Percentiles rank a stretch among this genome's conserved stretches.
Evolutionary conservation across 371 early-diverging fungal species (phyloP).

Genomic region (Parasitella parasitica): DNA sequence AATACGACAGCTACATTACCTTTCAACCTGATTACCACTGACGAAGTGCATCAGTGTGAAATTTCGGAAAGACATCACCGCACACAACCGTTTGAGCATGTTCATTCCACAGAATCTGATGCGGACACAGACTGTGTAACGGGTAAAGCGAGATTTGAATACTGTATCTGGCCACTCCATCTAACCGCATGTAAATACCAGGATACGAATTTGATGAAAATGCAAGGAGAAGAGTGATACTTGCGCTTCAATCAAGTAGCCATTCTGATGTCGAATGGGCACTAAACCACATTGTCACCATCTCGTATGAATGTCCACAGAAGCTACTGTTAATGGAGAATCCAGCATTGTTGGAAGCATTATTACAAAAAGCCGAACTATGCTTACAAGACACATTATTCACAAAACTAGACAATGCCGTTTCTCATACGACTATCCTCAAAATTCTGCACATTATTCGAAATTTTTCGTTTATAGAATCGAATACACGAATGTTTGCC

Average conservation of each 20-base stretch:
- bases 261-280: constrained; percentile 87
- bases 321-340: constrained; percentile 66
- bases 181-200: neutral
- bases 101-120: constrained; percentile 31
- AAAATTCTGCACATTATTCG: constrained; percentile 74
- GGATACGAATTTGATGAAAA: constrained; percentile 41
- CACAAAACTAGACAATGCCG: neutral
- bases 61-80: constrained; percentile 36
- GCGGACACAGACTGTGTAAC: constrained; percentile 19
- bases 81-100: constrained; percentile 34
- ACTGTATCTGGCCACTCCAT: too few species aligned
- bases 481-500: constrained; percentile 56
- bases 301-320: constrained; percentile 64
- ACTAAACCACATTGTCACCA: constrained; percentile 73
- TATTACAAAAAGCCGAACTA: constrained; percentile 56
- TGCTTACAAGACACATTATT: constrained; percentile 42
- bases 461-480: constrained; percentile 72
- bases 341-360: constrained; percentile 62
- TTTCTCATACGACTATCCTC: constrained; percentile 31
- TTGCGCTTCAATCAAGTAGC: constrained; percentile 71
- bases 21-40: constrained; percentile 19
- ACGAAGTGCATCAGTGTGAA: constrained; percentile 19
- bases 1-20: constrained; percentile 1
- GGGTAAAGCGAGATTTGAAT: constrained; percentile 7
- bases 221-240: constrained; percentile 65